Base-by-base conservation (phyloP, 306 rosid species). In the Vigna mungo region DNA sequence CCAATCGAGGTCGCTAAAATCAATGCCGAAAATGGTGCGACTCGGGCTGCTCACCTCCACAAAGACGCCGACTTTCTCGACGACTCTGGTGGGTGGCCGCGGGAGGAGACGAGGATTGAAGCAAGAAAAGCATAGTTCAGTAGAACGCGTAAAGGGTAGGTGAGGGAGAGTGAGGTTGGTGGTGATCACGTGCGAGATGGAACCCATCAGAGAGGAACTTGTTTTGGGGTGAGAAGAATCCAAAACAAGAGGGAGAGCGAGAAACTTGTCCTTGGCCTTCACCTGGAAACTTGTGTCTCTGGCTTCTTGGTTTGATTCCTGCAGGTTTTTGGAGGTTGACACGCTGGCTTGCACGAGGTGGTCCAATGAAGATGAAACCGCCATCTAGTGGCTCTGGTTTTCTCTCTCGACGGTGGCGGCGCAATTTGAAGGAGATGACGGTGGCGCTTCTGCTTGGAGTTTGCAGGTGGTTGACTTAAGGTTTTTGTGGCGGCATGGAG, bases 1-100 rank as follows among this genome's bases (percentile, higher is more conserved):
- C 97, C 99, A 95, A 74, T 89, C 91, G 34, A 96, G 92, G 83
- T 95, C 97, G 43, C 78, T 82, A 86, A 89, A 88, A 82, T 95
- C 97, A 65, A 95, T 43, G 61, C 80, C 46, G 15, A 75, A 0
- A 41, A 16, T 25, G 61, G 48, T 39, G 34, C 79, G 23, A 18
- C 60, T 65, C 7, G 56, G 86, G 55, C 49, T 72, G 67, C 53
- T 72, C 15, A 72, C 54, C 34, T 60, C 81, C 0, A 88, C 80
- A 63, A 77, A 85, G 72, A 84, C 75, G 13, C 81, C 25, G 43
- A 51, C 76, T 76, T 53, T 74, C 37, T 30, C 58, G 53, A 59
- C 4, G 13, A 46, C 37, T 83, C 68, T 64, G 5, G 18, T 11
- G 21, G 74, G 44, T 39, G 54, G 76, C 41, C 39, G 48, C 10